Evolutionary conservation across 2,329 filamentous ascomycete species (phyloP).

Genomic region (Hortaea werneckii): DNA sequence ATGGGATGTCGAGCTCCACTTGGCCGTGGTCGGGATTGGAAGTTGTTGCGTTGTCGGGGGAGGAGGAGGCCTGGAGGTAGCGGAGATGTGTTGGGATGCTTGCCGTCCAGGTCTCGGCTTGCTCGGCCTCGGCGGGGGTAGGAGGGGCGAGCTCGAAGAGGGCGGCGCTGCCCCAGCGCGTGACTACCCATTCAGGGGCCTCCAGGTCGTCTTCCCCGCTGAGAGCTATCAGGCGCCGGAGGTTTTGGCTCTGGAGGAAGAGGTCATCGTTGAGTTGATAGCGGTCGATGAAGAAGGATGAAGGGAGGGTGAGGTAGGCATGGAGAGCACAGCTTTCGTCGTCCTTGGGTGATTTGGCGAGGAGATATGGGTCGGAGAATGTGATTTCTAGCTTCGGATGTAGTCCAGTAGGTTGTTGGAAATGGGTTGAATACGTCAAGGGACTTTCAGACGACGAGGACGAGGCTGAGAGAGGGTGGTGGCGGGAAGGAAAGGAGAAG

Average conservation of each 20-base stretch:
- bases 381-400: constrained; percentile 69
- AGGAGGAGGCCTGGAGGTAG: constrained; percentile 54
- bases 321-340: constrained; percentile 59
- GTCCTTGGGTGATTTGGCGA: constrained; percentile 32
- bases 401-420: constrained; percentile 64
- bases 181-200: constrained; percentile 70
- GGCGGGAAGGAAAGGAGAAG: constrained; percentile 75
- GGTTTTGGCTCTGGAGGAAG: constrained; percentile 71
- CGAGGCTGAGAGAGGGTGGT: constrained; percentile 43
- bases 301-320: constrained; percentile 74
- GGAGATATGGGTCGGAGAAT: constrained; percentile 43
- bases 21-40: constrained; percentile 33
- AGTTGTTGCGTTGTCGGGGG: constrained; percentile 30
- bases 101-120: constrained; percentile 44
- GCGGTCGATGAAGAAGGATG: constrained; percentile 71
- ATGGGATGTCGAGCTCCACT: constrained; percentile 52
- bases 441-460: constrained; percentile 8
- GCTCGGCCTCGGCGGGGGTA: not conserved
- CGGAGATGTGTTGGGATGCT: constrained; percentile 77
- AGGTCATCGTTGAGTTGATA: constrained; percentile 72
- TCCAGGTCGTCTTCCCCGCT: constrained; percentile 78
- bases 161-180: constrained; percentile 67
- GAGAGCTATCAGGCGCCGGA: constrained; percentile 57
- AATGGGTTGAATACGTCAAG: constrained; percentile 42
- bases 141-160: constrained; percentile 58